These are phyloP conservation scores for Chiua virens DNA, from an alignment of 768 basidiomycete species.

Conservation along the genomic window DNA sequence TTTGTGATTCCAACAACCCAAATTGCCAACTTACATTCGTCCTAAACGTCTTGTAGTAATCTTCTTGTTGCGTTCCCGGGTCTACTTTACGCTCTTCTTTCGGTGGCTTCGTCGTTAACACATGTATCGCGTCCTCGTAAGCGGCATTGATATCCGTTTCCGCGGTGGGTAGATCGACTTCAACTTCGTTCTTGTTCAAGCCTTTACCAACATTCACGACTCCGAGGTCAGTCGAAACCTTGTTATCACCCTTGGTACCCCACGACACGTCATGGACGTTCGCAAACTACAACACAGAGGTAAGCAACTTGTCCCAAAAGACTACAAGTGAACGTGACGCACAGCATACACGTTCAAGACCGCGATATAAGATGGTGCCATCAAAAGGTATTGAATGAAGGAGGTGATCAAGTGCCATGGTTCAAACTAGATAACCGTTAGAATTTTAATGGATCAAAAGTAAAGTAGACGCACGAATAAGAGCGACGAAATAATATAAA, in stretches of 20 bases:
- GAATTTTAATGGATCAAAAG: not conserved
- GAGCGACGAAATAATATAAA: constrained; percentile 82
- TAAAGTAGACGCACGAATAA: constrained; percentile 68
- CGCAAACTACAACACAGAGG: constrained; percentile 52
- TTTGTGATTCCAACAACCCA: not conserved
- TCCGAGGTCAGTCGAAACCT: constrained; percentile 80
- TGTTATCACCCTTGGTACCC: constrained; percentile 97
- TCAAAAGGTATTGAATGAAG: constrained; percentile 87
- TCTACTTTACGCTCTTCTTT: constrained; percentile 68
- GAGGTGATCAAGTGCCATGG: constrained; percentile 99
- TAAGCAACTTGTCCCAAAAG: not conserved
- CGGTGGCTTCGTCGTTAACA: constrained; percentile 75
- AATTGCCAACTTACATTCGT: constrained; percentile 61
- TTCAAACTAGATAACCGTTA: constrained; percentile 61
- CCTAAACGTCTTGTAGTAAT: constrained; percentile 86
- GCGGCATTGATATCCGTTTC: constrained; percentile 87
- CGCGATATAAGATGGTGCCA: constrained; percentile 92
- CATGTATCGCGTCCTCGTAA: constrained; percentile 89
- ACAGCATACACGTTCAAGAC: constrained; percentile 91
- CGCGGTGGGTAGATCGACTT: constrained; percentile 80
- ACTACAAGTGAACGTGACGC: constrained; percentile 10
- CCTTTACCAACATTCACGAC: constrained; percentile 62
- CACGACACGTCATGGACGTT: constrained; percentile 92
- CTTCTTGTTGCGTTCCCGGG: constrained; percentile 65
- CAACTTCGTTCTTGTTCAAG: constrained; percentile 74